Base-by-base conservation (phyloP, 352 stramenopile species). In the Globisporangium carolinianum region DNA sequence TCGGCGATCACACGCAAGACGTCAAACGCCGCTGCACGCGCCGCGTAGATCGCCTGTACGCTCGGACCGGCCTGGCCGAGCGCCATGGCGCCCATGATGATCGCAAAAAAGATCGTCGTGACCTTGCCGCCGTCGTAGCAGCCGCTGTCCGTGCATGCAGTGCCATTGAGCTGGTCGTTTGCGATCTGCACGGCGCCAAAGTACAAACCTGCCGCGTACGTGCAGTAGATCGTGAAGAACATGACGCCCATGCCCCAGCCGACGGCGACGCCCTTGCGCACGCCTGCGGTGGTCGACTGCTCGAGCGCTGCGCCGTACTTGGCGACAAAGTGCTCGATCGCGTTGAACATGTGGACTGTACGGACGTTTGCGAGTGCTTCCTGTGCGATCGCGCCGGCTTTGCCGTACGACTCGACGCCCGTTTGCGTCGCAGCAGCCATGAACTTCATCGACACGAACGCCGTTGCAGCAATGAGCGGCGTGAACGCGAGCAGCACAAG, bases 261-360 rank as follows among this genome's bases (percentile, higher is more conserved):
- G 32, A 87, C 75, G 0, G 83, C 74, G 12, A 86, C 51, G 37
- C 61, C 63, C 49, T 80, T 83, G 38, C 60, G 67, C 55, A 87
- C 74, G 1, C 78, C 76, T 14, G 75, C 75, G 10, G 57, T 57
- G 5, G 74, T 82, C 17, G 79, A 77, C 49, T 69, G 32, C 3
- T 58, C 50, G 24, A 94, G 50, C 3, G 80, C 75, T 1, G 47
- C 54, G 18, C 83, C 64, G 55, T 91, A 94, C 55, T 91, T 89
- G 42, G 15, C 32, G 12, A 75, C 62, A 45, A 91, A 86, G 36
- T 84, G 66, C 6, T 67, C 50, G 36, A 88, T 76, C 1, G 81
- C 69, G 58, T 87, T 89, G 69, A 91, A 87, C 71, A 86, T 82
- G 71, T 89, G 74, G 39, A 94, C 82, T 0, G 83, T 93, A 32